phyloP scores from a whole-genome alignment of 2,329 filamentous ascomycete species.

The Colletotrichum liaoningense region DNA sequence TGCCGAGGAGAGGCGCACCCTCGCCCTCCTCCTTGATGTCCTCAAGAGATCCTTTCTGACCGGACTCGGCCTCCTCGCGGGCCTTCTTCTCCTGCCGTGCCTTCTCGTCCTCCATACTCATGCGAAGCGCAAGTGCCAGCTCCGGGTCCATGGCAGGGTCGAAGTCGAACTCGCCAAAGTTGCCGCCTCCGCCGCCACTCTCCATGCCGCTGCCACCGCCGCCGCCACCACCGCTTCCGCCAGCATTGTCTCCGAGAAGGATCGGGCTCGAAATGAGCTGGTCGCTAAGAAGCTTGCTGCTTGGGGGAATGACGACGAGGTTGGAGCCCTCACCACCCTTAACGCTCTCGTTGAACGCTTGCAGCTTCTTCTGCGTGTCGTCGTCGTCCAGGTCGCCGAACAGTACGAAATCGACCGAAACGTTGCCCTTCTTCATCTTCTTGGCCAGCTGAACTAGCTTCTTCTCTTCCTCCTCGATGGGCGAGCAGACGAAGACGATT shows the following conservation, averaged over 20 bases:
- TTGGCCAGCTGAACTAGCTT: slow-evolving; percentile 89
- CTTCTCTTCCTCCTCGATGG: slow-evolving; percentile 90
- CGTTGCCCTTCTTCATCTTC: slow-evolving; percentile 98
- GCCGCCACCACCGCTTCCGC: slow-evolving; percentile 59
- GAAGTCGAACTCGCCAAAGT: slow-evolving; percentile 81
- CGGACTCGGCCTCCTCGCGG: slow-evolving; percentile 77
- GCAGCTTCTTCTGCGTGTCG: slow-evolving; percentile 89
- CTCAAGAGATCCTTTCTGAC: slow-evolving; percentile 81
- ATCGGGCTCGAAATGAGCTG: slow-evolving; percentile 91
- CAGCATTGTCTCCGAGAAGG: slow-evolving; percentile 80
- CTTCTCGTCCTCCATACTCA: slow-evolving; percentile 99
- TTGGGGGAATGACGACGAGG: slow-evolving; percentile 89
- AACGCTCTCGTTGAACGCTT: slow-evolving; percentile 92
- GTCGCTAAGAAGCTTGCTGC: slow-evolving; percentile 91
- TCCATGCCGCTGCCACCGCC: slow-evolving; percentile 66
- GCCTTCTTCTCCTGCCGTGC: slow-evolving; percentile 89
- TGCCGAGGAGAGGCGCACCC: slow-evolving; percentile 72
- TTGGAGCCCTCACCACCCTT: slow-evolving; percentile 93
- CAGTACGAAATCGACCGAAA: slow-evolving; percentile 92
- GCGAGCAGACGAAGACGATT: slow-evolving; percentile 96
- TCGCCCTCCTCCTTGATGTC: slow-evolving; percentile 85
- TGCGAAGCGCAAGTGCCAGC: slow-evolving; percentile 90
- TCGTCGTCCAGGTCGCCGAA: slow-evolving; percentile 95
- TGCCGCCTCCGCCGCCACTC: slow-evolving; percentile 66
- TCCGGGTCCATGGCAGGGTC: slow-evolving; percentile 94